phyloP scores from a whole-genome alignment of 495 filamentous ascomycete genomes.

The Penicillium waksmanii region DNA sequence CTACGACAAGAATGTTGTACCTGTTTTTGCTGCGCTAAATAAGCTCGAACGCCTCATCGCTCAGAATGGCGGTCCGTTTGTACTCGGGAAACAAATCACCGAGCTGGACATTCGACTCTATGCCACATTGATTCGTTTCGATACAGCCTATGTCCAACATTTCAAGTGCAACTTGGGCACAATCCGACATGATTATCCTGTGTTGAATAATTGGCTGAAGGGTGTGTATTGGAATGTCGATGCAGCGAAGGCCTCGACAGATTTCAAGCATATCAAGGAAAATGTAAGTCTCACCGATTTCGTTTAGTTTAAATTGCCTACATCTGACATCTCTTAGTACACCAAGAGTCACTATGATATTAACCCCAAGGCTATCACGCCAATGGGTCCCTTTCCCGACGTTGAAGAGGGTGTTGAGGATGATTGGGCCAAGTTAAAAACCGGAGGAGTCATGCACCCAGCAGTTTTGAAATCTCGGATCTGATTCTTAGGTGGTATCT shows the following conservation, averaged over 20 bases:
- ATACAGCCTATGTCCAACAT: constrained; percentile 57
- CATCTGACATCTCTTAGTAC: constrained; percentile 37
- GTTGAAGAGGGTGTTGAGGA: constrained; percentile 48
- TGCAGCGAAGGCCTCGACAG: constrained; percentile 55
- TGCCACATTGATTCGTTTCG: constrained; percentile 54
- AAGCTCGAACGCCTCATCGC: constrained; percentile 51
- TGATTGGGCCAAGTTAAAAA: not conserved
- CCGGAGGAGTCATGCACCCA: not conserved
- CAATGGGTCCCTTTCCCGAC: constrained; percentile 66
- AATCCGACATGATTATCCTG: constrained; percentile 56
- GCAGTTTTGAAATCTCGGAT: not conserved
- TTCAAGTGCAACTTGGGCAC: constrained; percentile 61
- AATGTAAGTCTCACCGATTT: constrained; percentile 38
- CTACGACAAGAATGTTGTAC: constrained; percentile 48
- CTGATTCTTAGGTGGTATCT: not conserved
- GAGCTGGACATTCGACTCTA: constrained; percentile 57
- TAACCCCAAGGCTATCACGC: constrained; percentile 66
- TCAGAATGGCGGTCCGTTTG: constrained; percentile 47
- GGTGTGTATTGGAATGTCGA: constrained; percentile 53
- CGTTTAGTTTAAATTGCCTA: constrained; percentile 5
- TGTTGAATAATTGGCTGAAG: constrained; percentile 55
- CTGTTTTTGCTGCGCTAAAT: constrained; percentile 57
- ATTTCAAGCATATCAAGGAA: constrained; percentile 64
- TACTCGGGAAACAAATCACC: constrained; percentile 50
- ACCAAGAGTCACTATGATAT: constrained; percentile 60